Percentiles rank a stretch among this genome's conserved stretches.
These are phyloP conservation scores for Termitomyces sp. DNA, from an alignment of 768 basidiomycete genomes.

Conservation along the genomic window DNA sequence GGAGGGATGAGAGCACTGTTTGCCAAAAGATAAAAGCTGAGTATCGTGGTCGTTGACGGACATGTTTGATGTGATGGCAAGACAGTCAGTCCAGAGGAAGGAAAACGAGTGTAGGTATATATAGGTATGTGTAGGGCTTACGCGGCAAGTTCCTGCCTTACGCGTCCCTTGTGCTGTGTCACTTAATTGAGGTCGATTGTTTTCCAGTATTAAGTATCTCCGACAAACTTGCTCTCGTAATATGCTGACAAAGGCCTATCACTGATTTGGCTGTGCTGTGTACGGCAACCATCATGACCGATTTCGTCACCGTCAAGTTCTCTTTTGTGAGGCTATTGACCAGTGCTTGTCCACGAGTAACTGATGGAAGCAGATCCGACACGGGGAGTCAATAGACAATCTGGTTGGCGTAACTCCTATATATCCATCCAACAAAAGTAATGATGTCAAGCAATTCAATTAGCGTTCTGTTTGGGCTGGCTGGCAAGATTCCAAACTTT, in stretches of 20 bases:
- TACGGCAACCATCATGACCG: not conserved
- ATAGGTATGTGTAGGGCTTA: constrained; percentile 10
- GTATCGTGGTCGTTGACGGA: constrained; percentile 34
- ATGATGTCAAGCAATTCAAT: not conserved
- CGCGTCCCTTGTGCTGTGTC: constrained; percentile 7
- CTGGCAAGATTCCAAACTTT: constrained; percentile 67
- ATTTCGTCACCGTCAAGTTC: constrained; percentile 26
- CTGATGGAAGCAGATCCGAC: constrained; percentile 47
- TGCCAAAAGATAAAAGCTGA: constrained; percentile 63
- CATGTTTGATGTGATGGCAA: constrained; percentile 9
- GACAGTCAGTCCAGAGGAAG: constrained; percentile 7
- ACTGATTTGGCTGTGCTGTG: not conserved
- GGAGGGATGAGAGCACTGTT: constrained; percentile 61
- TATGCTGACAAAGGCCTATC: not conserved
- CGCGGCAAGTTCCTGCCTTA: constrained; percentile 16
- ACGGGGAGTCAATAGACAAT: constrained; percentile 78
- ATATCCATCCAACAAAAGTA: not conserved
- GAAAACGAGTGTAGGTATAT: constrained; percentile 7
- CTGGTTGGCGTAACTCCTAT: constrained; percentile 35
- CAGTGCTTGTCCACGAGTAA: not conserved
- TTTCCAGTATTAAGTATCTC: not conserved
- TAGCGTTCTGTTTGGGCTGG: constrained; percentile 61
- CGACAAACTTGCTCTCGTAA: too few relatives aligned
- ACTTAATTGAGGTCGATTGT: not conserved
- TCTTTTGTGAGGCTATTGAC: constrained; percentile 31